A percentile compares a stretch with the other conserved stretches of the same genome.
Conservation (phyloP, 495 filamentous ascomycete genomes). For the Pyrenula aspistea region DNA sequence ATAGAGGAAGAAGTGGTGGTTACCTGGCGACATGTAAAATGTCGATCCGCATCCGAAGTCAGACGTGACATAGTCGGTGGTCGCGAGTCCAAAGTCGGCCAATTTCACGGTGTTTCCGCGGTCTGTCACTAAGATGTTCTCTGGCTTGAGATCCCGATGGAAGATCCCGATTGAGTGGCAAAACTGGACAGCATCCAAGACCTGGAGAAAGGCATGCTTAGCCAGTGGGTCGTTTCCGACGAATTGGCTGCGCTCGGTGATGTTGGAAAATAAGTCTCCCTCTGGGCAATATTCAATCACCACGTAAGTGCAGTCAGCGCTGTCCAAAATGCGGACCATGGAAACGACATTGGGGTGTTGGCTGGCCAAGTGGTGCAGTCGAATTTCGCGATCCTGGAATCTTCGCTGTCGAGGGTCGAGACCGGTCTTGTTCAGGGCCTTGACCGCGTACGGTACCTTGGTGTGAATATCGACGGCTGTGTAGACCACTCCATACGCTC, state of each 20-base stretch:
- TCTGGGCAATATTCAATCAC: slow-evolving; percentile 96
- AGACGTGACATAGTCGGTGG: slow-evolving; percentile 65
- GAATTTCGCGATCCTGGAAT: slow-evolving; percentile 91
- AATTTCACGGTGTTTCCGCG: slow-evolving; percentile 82
- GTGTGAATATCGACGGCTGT: slow-evolving; percentile 81
- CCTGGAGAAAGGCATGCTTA: slow-evolving; percentile 83
- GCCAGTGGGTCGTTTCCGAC: slow-evolving; percentile 84
- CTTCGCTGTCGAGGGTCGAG: slow-evolving; percentile 76
- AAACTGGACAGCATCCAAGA: slow-evolving; percentile 92
- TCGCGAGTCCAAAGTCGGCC: slow-evolving; percentile 94
- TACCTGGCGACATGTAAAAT: slow-evolving; percentile 99
- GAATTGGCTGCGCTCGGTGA: slow-evolving; percentile 88
- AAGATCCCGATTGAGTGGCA: slow-evolving; percentile 93
- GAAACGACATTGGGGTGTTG: slow-evolving; percentile 89
- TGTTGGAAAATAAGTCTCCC: slow-evolving; percentile 92
- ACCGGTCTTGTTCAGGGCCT: slow-evolving; percentile 86
- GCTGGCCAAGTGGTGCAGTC: slow-evolving; percentile 78
- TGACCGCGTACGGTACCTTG: slow-evolving; percentile 79
- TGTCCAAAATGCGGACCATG: slow-evolving; percentile 87
- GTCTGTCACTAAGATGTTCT: slow-evolving; percentile 92
- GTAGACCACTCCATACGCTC: slow-evolving; percentile 96
- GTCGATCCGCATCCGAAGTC: slow-evolving; percentile 98
- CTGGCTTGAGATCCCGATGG: slow-evolving; percentile 94
- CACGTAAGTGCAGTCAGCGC: slow-evolving; percentile 87
- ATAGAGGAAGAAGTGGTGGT: too few relatives aligned